Evolutionary conservation across 2,329 filamentous ascomycete genomes (phyloP), one percentile per base, ranked within the genome.

Genomic region (Laburnicola sp.): DNA sequence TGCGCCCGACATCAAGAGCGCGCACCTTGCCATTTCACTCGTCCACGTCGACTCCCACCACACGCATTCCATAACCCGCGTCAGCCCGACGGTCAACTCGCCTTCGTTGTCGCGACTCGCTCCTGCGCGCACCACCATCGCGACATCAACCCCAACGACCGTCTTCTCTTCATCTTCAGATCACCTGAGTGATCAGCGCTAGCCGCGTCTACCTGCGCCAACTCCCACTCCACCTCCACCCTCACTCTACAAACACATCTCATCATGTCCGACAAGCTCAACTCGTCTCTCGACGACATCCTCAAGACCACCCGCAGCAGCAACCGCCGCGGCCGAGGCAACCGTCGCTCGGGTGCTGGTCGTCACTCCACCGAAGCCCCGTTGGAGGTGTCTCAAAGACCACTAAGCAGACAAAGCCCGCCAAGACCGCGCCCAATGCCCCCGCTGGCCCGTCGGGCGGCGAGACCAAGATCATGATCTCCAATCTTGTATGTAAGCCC

Each of bases 381-480:
- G 84, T 90, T 60, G 93, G 91, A 64, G 93, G 93, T 70, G 82
- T 97, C 64, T 86, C 89, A 76, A 97, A 96, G 83, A 85, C 79
- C 63, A 80, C 83, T 52, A 88, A 73, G 66, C 68, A 74, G 62
- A 72, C 80, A 51, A 88, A 87, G 66, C 79, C 79, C 54, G 76
- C 79, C 40, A 79, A 80, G 63, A 86, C 83, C 54, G 78, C 81
- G 36, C 84, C 89, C 56, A 82, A 84, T 64, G 88, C 86, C 72
- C 82, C 83, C 53, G 76, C 82, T 51, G 76, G 80, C 60, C 75
- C 80, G 59, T 75, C 77, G 55, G 79, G 80, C 67, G 86, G 85
- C 69, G 91, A 95, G 64, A 95, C 91, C 82, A 97, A 97, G 80
- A 93, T 97, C 78, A 89, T 96, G 76, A 93, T 99, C 78, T 96